Base-by-base conservation (phyloP, 2,329 filamentous ascomycete genomes). In the Curvularia verruculosa region DNA sequence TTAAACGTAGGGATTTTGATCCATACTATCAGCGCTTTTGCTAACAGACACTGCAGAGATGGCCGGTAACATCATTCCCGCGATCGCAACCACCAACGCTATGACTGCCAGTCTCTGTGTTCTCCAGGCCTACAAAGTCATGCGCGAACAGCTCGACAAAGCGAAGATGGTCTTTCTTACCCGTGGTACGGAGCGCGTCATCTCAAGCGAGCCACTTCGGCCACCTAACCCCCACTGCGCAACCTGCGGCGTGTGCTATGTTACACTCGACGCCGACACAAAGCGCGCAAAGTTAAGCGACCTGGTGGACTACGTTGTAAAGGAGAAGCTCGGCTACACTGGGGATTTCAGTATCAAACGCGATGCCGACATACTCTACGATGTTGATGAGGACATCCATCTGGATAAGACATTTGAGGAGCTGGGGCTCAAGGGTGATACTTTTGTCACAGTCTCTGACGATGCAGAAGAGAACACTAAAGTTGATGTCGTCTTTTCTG, bases 21-120 rank as follows among this genome's bases (percentile, higher is more conserved):
- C 4, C 29, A 13, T 5, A 24, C 12, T n/a, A 6, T 31, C 12
- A 12, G 21, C 21, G 21, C 7, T 18, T 13, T 28, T 52, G 43
- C 56, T 63, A 39, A 68, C 55, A 26, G 21, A 4, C n/a, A n/a
- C 18, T 21, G 48, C 59, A 84, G 90, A 99, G 78, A 99, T 98
- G 94, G 95, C 95, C 3, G 95, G 95, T 52, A 99, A 99, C 74
- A 99, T 99, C 69, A 99, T 99, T 59, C 95, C 95, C 1, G 95
- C 95, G 1, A 99, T 99, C 72, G 95, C 95, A 5, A 99, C 95
- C 0, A 98, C 95, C 0, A 99, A 99, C 75, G 95, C 95, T 15
- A 96, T 98, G 75, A 94, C 95, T 1, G 95, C 95, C 15, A 90
- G 92, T 12, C 84, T 99, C 9, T 98, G 93, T 71, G 92, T 98